A percentile compares a stretch with the other conserved stretches of the same genome.
phyloP scores from a whole-genome alignment of 2,329 filamentous ascomycete species.

The Talaromyces sp. region DNA sequence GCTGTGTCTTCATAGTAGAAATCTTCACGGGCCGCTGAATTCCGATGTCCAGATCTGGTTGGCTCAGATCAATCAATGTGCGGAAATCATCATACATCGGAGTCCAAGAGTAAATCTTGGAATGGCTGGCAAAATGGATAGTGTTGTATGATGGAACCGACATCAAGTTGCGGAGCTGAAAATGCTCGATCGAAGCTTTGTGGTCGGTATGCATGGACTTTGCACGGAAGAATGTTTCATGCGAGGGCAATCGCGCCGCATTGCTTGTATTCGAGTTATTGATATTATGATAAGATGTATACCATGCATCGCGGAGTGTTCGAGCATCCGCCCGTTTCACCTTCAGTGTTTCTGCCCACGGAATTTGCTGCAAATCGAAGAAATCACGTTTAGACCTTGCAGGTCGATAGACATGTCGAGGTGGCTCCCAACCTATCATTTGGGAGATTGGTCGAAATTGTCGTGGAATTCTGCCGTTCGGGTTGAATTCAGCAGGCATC shows the following conservation, averaged over 20 bases:
- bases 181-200: slow-evolving; percentile 57
- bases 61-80: slow-evolving; percentile 54
- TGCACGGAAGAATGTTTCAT: slow-evolving; percentile 53
- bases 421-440: slow-evolving; percentile 40
- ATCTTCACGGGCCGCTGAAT: slow-evolving; percentile 48
- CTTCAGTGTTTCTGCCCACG: slow-evolving; percentile 41
- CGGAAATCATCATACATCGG: slow-evolving; percentile 46
- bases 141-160: slow-evolving; percentile 58
- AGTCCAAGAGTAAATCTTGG: slow-evolving; percentile 54
- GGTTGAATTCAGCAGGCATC: background rate
- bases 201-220: slow-evolving; percentile 53
- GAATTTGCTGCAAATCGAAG: slow-evolving; percentile 48
- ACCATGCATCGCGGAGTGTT: slow-evolving; percentile 43
- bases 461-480: slow-evolving; percentile 13
- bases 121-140: slow-evolving; percentile 56
- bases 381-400: slow-evolving; percentile 27
- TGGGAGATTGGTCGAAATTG: slow-evolving; percentile 33
- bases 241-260: slow-evolving; percentile 37
- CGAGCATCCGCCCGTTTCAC: slow-evolving; percentile 42
- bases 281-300: slow-evolving; percentile 45
- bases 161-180: slow-evolving; percentile 62
- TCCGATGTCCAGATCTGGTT: slow-evolving; percentile 40
- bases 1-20: slow-evolving; percentile 55
- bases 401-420: slow-evolving; percentile 36
- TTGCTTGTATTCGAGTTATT: slow-evolving; percentile 30